Evolutionary conservation across 176 grass and related monocot species (phyloP).

Genomic region (Zoysia pacifica): DNA sequence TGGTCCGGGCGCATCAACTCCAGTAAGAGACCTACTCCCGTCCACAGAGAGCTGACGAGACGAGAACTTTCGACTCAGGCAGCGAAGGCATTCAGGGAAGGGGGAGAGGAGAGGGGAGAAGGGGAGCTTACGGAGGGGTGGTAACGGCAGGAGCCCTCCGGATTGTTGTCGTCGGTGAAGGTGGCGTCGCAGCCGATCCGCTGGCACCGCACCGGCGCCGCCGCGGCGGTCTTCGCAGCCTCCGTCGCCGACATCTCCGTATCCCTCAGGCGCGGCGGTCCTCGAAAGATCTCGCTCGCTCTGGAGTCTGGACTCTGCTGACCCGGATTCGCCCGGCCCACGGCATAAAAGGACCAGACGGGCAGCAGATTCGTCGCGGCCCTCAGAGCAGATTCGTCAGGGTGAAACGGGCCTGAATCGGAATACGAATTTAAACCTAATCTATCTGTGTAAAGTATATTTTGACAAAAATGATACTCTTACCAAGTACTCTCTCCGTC

Average conservation of each 20-base stretch:
- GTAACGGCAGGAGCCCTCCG: slow-evolving; percentile 79
- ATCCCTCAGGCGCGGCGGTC: background rate
- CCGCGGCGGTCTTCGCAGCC: slow-evolving; percentile 50
- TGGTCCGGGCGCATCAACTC: background rate
- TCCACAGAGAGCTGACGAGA: background rate
- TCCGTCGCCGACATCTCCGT: slow-evolving; percentile 44
- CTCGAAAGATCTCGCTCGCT: slow-evolving; percentile 23
- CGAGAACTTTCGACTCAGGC: background rate
- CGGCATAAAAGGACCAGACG: background rate
- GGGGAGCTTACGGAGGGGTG: slow-evolving; percentile 71
- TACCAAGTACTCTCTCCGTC: too few species aligned
- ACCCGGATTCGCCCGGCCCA: background rate
- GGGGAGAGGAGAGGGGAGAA: background rate
- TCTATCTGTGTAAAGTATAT: too few species aligned
- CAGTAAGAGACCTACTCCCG: background rate
- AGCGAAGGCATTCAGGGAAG: too few species aligned
- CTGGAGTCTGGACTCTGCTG: background rate
- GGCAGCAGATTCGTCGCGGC: background rate
- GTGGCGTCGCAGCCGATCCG: slow-evolving; percentile 84
- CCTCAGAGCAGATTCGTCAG: background rate
- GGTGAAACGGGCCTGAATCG: background rate
- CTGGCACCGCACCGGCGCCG: slow-evolving; percentile 64
- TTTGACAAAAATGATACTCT: too few species aligned
- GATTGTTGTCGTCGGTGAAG: slow-evolving; percentile 76
- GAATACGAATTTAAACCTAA: background rate